Evolutionary conservation across 305 asterid species (phyloP), one percentile per base, ranked within the genome.

Genomic region (Solanum hybrid): DNA sequence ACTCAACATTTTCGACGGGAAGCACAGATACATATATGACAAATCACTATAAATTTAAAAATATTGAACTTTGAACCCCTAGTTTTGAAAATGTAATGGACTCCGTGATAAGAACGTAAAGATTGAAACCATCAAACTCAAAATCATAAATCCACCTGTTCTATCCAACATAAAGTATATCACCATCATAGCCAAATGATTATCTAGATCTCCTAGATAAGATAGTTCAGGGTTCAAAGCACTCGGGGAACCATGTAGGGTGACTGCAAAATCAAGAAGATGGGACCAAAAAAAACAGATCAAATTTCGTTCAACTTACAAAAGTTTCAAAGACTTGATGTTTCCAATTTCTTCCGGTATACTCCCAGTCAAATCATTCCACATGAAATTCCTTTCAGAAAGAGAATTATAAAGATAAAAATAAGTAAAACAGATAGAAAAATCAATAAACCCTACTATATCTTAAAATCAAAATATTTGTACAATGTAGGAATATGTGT

Each of bases 301-400:
- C 4, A 34, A 32, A 22, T 85, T 85, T 64, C 29, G 13, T 64
- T 64, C 51, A 85, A 91, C 95, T 91, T 81, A 92, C 95, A 93
- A 82, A 82, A 91, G 92, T 32, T 40, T 72, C 81, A 93, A 60
- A 73, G 92, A 77, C 56, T 91, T 66, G 85, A 93, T 29, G 45
- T 90, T 88, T 66, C 94, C 94, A 56, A 93, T 91, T 91, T 93
- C 95, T 87, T 88, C 92, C 8, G 93, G 95, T 87, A 93, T 90
- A 90, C 64, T 86, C 79, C 94, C 95, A 60, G 90, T 91, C 84
- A 93, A 89, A 26, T 91, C 84, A 89, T 93, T 93, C 95, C 95
- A 93, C 95, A 91, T 93, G 91, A 93, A 93, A 89, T 92, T 90
- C 88, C 95, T 93, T 80, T 60, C n/a, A 60, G 78, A 22, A 85